phyloP scores from a whole-genome alignment of 306 rosid species.

The Ormosia semicastrata region DNA sequence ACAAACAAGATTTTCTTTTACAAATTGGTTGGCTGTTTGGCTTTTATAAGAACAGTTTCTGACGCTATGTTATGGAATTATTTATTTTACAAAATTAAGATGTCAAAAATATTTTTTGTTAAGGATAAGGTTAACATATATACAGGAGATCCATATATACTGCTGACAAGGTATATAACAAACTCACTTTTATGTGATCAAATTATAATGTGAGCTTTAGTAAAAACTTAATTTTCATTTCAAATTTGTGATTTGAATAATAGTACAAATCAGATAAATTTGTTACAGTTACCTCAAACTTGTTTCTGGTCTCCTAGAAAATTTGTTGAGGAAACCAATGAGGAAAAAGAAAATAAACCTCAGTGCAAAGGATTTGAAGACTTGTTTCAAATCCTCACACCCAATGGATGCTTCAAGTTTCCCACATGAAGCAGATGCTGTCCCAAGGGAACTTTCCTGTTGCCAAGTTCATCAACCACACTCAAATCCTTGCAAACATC shows the following conservation, averaged over 20 bases:
- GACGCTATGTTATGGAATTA: background rate
- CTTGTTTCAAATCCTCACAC: conserved; percentile 69
- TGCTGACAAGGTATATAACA: background rate
- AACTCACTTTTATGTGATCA: background rate
- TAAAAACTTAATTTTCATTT: background rate
- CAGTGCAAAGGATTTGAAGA: conserved; percentile 35
- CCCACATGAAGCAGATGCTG: conserved; percentile 82
- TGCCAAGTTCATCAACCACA: conserved; percentile 83
- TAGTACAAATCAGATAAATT: conserved; percentile 25
- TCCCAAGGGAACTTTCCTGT: conserved; percentile 75
- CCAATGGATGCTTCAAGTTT: conserved; percentile 65
- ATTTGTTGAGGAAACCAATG: conserved; percentile 29
- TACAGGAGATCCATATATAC: background rate
- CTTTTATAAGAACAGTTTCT: background rate
- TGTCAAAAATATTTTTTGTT: background rate
- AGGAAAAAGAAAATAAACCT: background rate
- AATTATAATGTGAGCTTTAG: background rate
- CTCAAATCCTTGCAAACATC: conserved; percentile 91
- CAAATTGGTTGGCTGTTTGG: no score
- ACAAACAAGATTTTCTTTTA: no score
- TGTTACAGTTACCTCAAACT: conserved; percentile 38
- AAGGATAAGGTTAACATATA: no score
- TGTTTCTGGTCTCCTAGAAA: conserved; percentile 29
- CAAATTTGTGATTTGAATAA: conserved; percentile 30
- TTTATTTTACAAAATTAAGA: background rate